Evolutionary conservation across 257 asterid genomes (phyloP), one percentile per base, ranked within the genome.

Genomic region (Verbena officinalis): DNA sequence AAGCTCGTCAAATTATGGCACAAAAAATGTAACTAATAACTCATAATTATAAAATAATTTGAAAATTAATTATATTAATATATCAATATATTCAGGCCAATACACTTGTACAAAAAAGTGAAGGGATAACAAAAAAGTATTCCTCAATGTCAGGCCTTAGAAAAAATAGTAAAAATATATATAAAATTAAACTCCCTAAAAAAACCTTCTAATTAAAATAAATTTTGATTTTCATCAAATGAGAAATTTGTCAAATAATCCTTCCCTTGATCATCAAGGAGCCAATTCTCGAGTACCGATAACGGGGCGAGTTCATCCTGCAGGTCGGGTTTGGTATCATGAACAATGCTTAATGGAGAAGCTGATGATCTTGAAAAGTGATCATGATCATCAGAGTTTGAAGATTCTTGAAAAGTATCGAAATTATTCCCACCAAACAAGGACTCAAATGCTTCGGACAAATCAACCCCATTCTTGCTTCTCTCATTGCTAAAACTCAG

Each of bases 381-480:
- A 1, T 69, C 89, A 45, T 74, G 69, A 8, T 73, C 87, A 1
- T 69, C 90, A 0, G 85, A 86, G 14, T 39, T 76, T 7, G 83
- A 78, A 19, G 81, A 73, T 17, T 16, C 7, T 3, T 77, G 85
- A 34, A 74, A 68, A 0, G 87, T 60, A 20, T 79, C 82, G 6
- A 85, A 79, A 27, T 2, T 2, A 5, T 27, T 27, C 8, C 40
- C 40, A 39, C 90, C 90, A 49, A 88, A 81, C 11, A 88, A 19
- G 10, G 93, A 65, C 19, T 81, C 87, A 12, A 81, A 83, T 0
- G 81, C 83, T 22, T 76, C 86, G 6, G 82, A 58, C 34, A 81
- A 66, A 75, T 74, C 78, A 5, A 55, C 65, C 50, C 82, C 76
- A 15, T 27, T 27, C 2, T 48, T 64, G 43, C 78, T 69, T 36